Percentiles rank a stretch among this genome's conserved stretches.
These are phyloP conservation scores for Hypocreales sp. DNA, from an alignment of 2,329 filamentous ascomycete genomes.

Conservation along the genomic window DNA sequence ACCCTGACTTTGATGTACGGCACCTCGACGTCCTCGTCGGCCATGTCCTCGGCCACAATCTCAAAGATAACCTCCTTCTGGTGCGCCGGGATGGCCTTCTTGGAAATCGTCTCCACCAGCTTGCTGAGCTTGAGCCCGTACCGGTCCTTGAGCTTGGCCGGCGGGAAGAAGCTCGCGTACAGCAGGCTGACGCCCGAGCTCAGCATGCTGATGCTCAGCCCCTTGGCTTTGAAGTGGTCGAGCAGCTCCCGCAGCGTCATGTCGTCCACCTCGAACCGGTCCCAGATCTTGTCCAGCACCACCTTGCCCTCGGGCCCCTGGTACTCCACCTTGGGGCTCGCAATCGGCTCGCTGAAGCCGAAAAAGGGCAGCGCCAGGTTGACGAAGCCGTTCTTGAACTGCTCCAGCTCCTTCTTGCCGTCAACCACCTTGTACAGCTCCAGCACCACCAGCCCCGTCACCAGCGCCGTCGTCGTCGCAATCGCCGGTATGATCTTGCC, in stretches of 20 bases:
- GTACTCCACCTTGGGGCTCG: slow-evolving; percentile 86
- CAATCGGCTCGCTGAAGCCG: slow-evolving; percentile 93
- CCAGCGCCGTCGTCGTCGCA: slow-evolving; percentile 88
- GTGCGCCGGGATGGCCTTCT: slow-evolving; percentile 79
- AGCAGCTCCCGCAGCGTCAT: slow-evolving; percentile 76
- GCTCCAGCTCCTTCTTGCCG: slow-evolving; percentile 89
- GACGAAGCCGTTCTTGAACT: slow-evolving; percentile 98
- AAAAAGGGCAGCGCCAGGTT: slow-evolving; percentile 96
- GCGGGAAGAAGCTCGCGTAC: slow-evolving; percentile 84
- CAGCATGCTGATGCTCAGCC: slow-evolving; percentile 77
- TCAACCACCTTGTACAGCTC: slow-evolving; percentile 96
- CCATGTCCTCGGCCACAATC: slow-evolving; percentile 78
- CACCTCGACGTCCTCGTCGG: slow-evolving; percentile 89
- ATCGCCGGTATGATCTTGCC: slow-evolving; percentile 99
- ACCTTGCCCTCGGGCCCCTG: slow-evolving; percentile 64
- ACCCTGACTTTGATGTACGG: slow-evolving; percentile 90
- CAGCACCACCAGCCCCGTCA: slow-evolving; percentile 82
- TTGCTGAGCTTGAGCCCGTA: slow-evolving; percentile 72
- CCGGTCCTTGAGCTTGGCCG: slow-evolving; percentile 65
- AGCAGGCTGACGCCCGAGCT: slow-evolving; percentile 93
- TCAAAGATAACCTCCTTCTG: slow-evolving; percentile 96
- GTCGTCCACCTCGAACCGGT: slow-evolving; percentile 82
- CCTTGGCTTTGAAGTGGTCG: slow-evolving; percentile 64
- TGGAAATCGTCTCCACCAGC: slow-evolving; percentile 76
- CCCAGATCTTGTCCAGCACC: slow-evolving; percentile 91